Base-by-base conservation (phyloP, 768 basidiomycete genomes). In the Termitomyces sp. region DNA sequence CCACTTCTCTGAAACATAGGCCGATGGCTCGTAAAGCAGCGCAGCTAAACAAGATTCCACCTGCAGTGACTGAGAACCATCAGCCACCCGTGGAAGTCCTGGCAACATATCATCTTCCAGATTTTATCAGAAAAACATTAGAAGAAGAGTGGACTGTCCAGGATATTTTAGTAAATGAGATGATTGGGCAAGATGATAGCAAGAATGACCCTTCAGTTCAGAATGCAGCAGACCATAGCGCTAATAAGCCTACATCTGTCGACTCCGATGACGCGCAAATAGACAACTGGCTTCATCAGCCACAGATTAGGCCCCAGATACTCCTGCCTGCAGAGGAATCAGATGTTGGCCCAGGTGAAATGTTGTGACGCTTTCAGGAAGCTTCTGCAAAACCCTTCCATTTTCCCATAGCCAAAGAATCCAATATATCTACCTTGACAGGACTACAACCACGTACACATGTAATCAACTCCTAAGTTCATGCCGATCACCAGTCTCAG, bases 211-310 rank as follows among this genome's bases (percentile, higher is more conserved):
- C 24, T 27, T 22, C 44, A 32, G 43, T 8, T 39, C 32, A 46
- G 43, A 32, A 22, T n/a, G 36, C 50, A n/a, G 14, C 26, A 32
- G n/a, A 18, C n/a, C n/a, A n/a, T n/a, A n/a, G n/a, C 29, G 24
- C 22, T 37, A 18, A 24, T 50, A 12, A 52, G 18, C 32, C 22
- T 32, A 31, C 5, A 6, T 24, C 60, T 13, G n/a, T 72, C 49
- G 71, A 71, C 12, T 66, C 67, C 3, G 73, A 74, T 39, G 73
- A 74, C 46, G 66, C 63, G 8, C 68, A 72, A 46, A 68, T 47
- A 3, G 55, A 60, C 24, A 46, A 27, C n/a, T 20, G 10, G 52
- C 44, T 65, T 8, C 59, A 53, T 18, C 63, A 42, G 20, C 37
- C 58, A 10, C 32, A 16, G 32, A 16, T 36, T 16, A 34, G 18